These are phyloP conservation scores for Bryoerythrophyllum caledonicum DNA, from an alignment of 225 moss, liverwort and hornwort species.

Conservation along the genomic window DNA sequence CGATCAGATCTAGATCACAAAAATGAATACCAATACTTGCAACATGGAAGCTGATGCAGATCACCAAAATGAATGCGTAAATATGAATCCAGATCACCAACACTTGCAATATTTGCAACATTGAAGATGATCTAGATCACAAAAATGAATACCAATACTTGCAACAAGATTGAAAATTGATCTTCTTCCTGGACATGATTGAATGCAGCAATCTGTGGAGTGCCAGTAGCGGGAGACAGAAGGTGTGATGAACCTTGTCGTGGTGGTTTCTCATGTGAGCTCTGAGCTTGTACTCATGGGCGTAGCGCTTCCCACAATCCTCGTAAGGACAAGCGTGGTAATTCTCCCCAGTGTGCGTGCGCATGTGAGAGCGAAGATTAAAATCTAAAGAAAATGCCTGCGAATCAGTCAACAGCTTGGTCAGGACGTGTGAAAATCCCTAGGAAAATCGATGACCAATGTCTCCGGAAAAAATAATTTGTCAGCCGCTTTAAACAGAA, in stretches of 20 bases:
- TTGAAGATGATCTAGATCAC: too few relatives aligned
- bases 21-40: too few relatives aligned
- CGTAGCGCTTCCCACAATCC: slow-evolving; percentile 96
- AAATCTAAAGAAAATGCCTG: slow-evolving; percentile 99
- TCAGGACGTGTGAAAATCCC: slow-evolving; percentile 1
- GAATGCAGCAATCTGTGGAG: not conserved
- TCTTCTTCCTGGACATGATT: not conserved
- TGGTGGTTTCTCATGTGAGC: slow-evolving; percentile 92
- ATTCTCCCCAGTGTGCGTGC: slow-evolving; percentile 97
- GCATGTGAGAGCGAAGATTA: slow-evolving; percentile 97
- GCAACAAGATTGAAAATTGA: not conserved
- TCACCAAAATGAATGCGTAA: too few relatives aligned
- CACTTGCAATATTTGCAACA: too few relatives aligned
- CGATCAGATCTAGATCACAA: too few relatives aligned
- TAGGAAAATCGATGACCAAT: not conserved
- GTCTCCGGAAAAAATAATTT: not conserved
- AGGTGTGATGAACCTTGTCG: slow-evolving; percentile 69
- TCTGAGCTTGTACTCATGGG: slow-evolving; percentile 96
- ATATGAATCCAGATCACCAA: too few relatives aligned
- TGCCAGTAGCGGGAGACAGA: not conserved
- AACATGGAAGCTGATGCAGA: too few relatives aligned
- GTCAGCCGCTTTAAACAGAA: not conserved
- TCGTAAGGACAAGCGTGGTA: slow-evolving; percentile 94
- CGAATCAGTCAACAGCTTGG: slow-evolving; percentile 1
- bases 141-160: too few relatives aligned